phyloP scores from a whole-genome alignment of 257 asterid species.

The Cruciata laevipes region DNA sequence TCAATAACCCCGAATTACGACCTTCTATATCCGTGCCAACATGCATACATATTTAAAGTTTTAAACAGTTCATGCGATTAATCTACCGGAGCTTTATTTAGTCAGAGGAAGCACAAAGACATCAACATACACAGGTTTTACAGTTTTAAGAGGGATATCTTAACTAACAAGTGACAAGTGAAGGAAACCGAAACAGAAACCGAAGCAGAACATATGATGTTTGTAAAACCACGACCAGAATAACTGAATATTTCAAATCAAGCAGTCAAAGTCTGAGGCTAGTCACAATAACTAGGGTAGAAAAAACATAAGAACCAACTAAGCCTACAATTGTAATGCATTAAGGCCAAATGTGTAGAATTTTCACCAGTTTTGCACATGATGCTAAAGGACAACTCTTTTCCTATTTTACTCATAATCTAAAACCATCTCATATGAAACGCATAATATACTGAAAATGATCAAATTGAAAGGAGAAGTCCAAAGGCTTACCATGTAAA shows the following conservation, averaged over 20 bases:
- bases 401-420: neutral
- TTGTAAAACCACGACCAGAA: neutral
- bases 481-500: conserved; percentile 40
- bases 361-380: neutral
- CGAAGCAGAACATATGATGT: neutral
- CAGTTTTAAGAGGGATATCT: neutral
- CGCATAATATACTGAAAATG: no score
- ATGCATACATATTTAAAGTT: no score
- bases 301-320: neutral
- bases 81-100: neutral
- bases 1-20: neutral
- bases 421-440: neutral
- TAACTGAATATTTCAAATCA: neutral
- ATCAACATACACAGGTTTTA: no score
- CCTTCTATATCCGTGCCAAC: neutral
- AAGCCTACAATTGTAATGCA: neutral
- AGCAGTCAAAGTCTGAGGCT: neutral
- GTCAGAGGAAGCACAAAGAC: no score
- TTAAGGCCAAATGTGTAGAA: neutral
- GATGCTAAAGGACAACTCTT: neutral
- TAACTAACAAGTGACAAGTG: neutral
- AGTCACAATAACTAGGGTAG: neutral
- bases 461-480: neutral
- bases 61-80: neutral
- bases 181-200: neutral